A percentile compares a stretch with the other conserved stretches of the same genome.
Evolutionary conservation across 2,329 filamentous ascomycete genomes (phyloP).

Genomic region (Acarospora socialis): DNA sequence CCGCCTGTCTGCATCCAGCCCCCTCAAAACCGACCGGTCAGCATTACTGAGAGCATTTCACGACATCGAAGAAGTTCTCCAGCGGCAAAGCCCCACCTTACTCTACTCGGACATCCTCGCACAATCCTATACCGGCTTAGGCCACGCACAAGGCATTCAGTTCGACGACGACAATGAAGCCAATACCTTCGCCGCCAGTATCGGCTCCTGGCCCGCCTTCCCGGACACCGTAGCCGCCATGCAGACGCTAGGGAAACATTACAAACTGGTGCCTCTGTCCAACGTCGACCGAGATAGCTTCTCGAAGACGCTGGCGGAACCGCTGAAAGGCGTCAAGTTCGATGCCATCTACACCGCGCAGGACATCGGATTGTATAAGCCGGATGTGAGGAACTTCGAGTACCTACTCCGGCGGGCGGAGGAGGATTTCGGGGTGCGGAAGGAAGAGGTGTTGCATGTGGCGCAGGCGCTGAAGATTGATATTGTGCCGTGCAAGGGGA

Average conservation of each 20-base stretch:
- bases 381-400: conserved; percentile 47
- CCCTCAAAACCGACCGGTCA: conserved; percentile 28
- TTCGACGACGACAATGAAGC: conserved; percentile 22
- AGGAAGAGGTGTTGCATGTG: conserved; percentile 48
- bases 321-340: conserved; percentile 41
- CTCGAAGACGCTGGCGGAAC: conserved; percentile 29
- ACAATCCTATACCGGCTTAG: conserved; percentile 26
- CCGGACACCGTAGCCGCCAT: conserved; percentile 42
- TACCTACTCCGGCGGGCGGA: conserved; percentile 45
- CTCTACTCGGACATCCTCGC: conserved; percentile 47
- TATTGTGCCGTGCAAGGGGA: conserved; percentile 47
- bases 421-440: conserved; percentile 41
- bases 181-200: conserved; percentile 32
- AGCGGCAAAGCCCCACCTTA: conserved; percentile 40
- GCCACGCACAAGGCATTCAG: conserved; percentile 17
- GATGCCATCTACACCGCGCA: conserved; percentile 56
- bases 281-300: conserved; percentile 44
- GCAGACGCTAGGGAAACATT: conserved; percentile 32
- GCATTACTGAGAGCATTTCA: conserved; percentile 31
- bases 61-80: conserved; percentile 34
- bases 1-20: conserved; percentile 27
- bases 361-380: conserved; percentile 60
- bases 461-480: conserved; percentile 55
- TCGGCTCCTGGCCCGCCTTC: conserved; percentile 42
- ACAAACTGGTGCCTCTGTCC: conserved; percentile 42